A percentile compares a stretch with the other conserved stretches of the same genome.
Evolutionary conservation across 805 yeast genomes (phyloP).

Genomic region (Metschnikowia kunwiensis): DNA sequence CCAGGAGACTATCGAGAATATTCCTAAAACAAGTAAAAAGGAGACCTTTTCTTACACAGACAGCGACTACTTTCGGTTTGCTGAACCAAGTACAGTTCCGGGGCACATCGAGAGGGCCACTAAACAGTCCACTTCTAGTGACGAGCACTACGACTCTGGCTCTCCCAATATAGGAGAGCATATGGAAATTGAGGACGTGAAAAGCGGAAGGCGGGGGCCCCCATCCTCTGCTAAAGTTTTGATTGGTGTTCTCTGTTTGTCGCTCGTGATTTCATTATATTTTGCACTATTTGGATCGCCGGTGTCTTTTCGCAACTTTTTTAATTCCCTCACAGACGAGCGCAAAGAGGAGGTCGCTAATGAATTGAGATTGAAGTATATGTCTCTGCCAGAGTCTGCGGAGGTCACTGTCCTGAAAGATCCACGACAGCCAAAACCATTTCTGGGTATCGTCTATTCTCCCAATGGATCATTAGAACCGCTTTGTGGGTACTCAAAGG

Average conservation of each 20-base stretch:
- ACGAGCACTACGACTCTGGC: not conserved
- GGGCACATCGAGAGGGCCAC: no score
- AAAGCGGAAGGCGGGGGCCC: not conserved
- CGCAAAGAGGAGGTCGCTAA: constrained; percentile 4
- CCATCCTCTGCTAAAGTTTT: not conserved
- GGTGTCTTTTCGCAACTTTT: constrained; percentile 8
- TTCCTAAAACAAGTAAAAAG: no score
- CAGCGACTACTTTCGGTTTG: constrained; percentile 3
- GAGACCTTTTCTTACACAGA: constrained; percentile 5
- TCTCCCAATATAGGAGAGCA: not conserved
- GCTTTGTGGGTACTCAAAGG: constrained; percentile 45
- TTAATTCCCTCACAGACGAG: constrained; percentile 8
- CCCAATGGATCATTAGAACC: constrained; percentile 55
- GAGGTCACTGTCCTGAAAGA: not conserved
- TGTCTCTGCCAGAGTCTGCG: not conserved
- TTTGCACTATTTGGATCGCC: constrained; percentile 11
- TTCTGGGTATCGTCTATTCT: constrained; percentile 60
- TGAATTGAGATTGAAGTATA: constrained; percentile 5
- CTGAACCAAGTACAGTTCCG: not conserved
- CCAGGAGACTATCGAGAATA: no score
- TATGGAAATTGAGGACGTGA: not conserved
- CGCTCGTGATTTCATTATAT: constrained; percentile 4
- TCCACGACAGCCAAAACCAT: constrained; percentile 24
- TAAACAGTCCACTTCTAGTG: no score
- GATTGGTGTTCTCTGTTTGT: constrained; percentile 3